Conservation (phyloP, 1,284 basidiomycete genomes). For the Ceraceosorus guamensis region DNA sequence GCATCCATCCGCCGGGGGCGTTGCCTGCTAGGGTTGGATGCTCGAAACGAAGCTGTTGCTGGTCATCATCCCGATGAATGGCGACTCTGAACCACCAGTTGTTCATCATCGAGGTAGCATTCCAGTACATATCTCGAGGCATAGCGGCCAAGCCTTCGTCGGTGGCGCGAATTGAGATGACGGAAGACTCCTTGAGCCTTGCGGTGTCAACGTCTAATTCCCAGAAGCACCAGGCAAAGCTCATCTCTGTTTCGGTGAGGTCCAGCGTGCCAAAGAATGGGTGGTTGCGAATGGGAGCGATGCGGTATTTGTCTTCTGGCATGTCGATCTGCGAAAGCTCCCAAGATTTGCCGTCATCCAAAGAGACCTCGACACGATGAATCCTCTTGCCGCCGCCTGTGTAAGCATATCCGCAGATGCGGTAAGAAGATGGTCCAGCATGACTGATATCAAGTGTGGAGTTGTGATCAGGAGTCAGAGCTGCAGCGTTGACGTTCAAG, state of each 20-base stretch:
- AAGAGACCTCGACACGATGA: constrained; percentile 58
- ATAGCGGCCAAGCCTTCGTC: constrained; percentile 57
- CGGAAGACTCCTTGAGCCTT: constrained; percentile 51
- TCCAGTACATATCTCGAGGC: constrained; percentile 55
- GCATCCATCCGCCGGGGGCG: constrained; percentile 61
- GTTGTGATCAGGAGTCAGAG: constrained; percentile 59
- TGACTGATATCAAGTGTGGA: constrained; percentile 51
- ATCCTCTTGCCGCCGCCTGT: constrained; percentile 62
- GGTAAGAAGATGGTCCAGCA: constrained; percentile 46
- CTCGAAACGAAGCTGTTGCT: constrained; percentile 55
- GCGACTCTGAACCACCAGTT: constrained; percentile 59
- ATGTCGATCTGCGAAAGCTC: constrained; percentile 54
- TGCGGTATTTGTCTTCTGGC: constrained; percentile 58
- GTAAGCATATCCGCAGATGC: constrained; percentile 59
- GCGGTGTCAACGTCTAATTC: constrained; percentile 51
- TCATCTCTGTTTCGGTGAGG: constrained; percentile 56
- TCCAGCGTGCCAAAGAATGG: constrained; percentile 51
- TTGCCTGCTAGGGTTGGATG: constrained; percentile 59
- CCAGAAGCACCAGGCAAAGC: constrained; percentile 59
- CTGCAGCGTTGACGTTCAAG: constrained; percentile 60
- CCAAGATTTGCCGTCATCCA: constrained; percentile 60
- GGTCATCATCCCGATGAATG: constrained; percentile 50
- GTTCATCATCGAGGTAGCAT: constrained; percentile 60
- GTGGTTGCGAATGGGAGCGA: constrained; percentile 41
- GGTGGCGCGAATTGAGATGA: constrained; percentile 57